These are phyloP conservation scores for Furculomyces boomerangus DNA, from an alignment of 371 early-diverging fungal genomes.

Conservation along the genomic window DNA sequence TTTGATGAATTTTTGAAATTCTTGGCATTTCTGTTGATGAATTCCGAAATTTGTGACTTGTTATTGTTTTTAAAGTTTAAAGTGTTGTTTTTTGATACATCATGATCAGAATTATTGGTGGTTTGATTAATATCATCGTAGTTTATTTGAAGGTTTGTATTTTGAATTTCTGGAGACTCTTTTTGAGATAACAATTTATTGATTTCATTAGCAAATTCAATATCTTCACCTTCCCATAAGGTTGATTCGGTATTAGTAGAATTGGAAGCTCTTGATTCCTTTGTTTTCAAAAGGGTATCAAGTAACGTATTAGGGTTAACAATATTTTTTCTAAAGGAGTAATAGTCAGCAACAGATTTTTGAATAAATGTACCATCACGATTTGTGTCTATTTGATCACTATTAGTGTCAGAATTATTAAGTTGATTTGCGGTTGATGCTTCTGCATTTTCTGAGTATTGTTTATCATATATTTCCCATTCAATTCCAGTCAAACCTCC, in stretches of 20 bases:
- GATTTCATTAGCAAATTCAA: not conserved
- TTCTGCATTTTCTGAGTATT: not conserved
- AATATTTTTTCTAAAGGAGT: not conserved
- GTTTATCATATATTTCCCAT: not conserved
- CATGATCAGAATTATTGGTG: not conserved
- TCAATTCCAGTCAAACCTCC: not conserved
- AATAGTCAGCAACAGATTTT: not conserved
- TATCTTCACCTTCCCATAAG: not conserved
- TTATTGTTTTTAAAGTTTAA: not conserved
- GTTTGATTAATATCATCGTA: too few relatives aligned
- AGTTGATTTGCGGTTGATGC: too few relatives aligned
- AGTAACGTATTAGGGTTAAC: not conserved
- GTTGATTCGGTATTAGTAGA: not conserved
- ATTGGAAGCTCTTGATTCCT: not conserved
- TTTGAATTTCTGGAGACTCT: not conserved
- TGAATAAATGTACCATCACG: not conserved
- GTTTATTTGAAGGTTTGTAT: not conserved
- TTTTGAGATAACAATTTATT: not conserved
- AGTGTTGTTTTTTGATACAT: not conserved
- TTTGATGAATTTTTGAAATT: too few relatives aligned
- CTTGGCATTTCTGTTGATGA: not conserved
- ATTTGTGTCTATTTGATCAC: too few relatives aligned
- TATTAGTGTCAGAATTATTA: too few relatives aligned
- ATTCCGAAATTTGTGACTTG: not conserved
- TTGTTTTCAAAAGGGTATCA: not conserved